Conservation (phyloP, 805 yeast species). For the Candida yuanshanica region DNA sequence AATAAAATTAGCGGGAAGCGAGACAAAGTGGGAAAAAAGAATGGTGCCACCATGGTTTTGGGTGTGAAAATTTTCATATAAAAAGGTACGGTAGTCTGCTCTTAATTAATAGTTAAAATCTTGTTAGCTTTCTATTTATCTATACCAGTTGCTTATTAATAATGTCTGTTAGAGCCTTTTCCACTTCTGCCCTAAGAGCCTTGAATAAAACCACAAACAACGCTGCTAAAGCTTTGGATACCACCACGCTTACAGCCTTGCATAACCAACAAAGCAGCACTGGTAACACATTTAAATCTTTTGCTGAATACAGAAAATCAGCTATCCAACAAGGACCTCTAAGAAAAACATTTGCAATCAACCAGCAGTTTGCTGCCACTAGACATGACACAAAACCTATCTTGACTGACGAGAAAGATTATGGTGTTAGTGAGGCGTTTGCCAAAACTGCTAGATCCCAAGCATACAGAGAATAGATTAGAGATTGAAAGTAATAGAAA, state of each 20-base stretch:
- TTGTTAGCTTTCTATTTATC: too few relatives aligned
- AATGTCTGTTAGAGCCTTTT: conserved; percentile 6
- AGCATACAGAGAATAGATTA: conserved; percentile 19
- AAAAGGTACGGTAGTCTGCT: too few relatives aligned
- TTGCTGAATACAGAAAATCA: conserved; percentile 32
- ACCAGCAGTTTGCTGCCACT: conserved; percentile 1
- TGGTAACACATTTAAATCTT: conserved; percentile 31
- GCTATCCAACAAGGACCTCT: conserved; percentile 35
- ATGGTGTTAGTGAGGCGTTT: conserved; percentile 21
- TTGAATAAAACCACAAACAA: conserved; percentile 19
- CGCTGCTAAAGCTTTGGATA: conserved; percentile 17
- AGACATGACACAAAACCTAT: conserved; percentile 12
- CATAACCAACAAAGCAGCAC: conserved; percentile 7
- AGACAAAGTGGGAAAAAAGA: too few relatives aligned
- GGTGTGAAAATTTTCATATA: neutral
- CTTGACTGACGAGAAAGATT: conserved; percentile 17
- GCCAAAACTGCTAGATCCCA: conserved; percentile 18
- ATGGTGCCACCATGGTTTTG: conserved; percentile 1
- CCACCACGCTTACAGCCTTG: conserved; percentile 1
- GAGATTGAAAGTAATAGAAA: too few relatives aligned
- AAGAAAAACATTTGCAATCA: conserved; percentile 16
- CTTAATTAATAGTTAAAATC: too few relatives aligned
- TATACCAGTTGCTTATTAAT: too few relatives aligned
- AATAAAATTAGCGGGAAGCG: neutral
- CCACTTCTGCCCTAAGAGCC: conserved; percentile 6